These are phyloP conservation scores for Nakazawaea ishiwadae DNA, from an alignment of 805 yeast genomes.

Conservation along the genomic window DNA sequence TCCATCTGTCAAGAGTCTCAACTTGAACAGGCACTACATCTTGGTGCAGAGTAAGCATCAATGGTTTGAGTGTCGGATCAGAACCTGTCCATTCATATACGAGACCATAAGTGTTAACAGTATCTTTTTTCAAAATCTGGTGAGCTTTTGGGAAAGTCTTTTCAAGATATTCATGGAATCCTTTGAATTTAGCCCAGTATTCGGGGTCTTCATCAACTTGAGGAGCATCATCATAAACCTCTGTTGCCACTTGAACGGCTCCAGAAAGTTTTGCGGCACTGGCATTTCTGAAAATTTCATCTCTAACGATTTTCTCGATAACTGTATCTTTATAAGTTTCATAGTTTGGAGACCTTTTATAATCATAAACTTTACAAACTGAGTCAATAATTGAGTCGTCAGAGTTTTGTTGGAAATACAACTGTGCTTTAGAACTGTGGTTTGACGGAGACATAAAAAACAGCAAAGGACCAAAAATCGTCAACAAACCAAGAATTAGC, in stretches of 20 bases:
- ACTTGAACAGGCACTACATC: constrained; percentile 76
- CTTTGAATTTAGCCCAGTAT: constrained; percentile 42
- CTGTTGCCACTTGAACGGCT: constrained; percentile 51
- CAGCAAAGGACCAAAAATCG: not conserved
- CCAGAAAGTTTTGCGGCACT: constrained; percentile 40
- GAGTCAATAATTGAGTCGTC: constrained; percentile 4
- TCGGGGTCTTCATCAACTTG: constrained; percentile 42
- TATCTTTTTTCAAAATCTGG: constrained; percentile 39
- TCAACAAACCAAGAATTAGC: not conserved
- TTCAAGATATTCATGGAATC: constrained; percentile 50
- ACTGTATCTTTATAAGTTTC: constrained; percentile 13
- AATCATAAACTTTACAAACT: constrained; percentile 16
- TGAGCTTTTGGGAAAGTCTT: constrained; percentile 52
- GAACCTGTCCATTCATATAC: constrained; percentile 62
- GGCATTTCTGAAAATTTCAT: constrained; percentile 25
- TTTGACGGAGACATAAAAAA: not conserved
- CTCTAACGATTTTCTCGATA: constrained; percentile 27
- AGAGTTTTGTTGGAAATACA: not conserved
- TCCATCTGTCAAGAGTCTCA: constrained; percentile 54
- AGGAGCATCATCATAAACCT: constrained; percentile 47
- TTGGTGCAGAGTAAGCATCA: constrained; percentile 66
- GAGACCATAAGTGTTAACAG: constrained; percentile 57
- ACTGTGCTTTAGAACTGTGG: not conserved
- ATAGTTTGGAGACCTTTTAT: constrained; percentile 16
- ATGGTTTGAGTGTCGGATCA: constrained; percentile 48